Conservation (phyloP, 2,329 filamentous ascomycete species). For the Hypoxylon sp. region DNA sequence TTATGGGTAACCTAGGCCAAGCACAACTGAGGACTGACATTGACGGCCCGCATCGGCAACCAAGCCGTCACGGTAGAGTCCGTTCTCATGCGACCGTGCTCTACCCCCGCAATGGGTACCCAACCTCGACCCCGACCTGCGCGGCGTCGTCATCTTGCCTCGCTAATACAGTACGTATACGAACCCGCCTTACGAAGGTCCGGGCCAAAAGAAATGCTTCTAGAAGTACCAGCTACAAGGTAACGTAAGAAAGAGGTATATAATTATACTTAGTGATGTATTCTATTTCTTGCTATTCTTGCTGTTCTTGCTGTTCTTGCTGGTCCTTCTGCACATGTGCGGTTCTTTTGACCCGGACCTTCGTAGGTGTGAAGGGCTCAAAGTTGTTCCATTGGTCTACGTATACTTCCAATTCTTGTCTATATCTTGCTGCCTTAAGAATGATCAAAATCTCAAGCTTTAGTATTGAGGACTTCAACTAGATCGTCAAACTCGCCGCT, state of each 20-base stretch:
- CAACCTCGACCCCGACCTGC: not conserved
- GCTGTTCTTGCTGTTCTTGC: no score
- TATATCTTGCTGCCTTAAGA: not conserved
- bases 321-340: no score
- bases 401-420: conserved; percentile 11
- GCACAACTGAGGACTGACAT: not conserved
- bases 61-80: not conserved
- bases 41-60: not conserved
- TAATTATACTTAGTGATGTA: no score
- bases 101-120: not conserved
- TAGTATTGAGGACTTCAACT: conserved; percentile 48
- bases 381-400: not conserved
- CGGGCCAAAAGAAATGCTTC: no score
- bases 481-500: conserved; percentile 65
- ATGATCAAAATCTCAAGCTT: conserved; percentile 18
- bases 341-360: no score
- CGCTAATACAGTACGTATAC: not conserved
- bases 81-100: not conserved
- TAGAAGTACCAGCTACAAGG: no score
- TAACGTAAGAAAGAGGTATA: no score
- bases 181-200: not conserved
- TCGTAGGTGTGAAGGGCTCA: not conserved
- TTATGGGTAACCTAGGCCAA: no score
- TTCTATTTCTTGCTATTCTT: no score
- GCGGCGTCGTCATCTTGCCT: not conserved